phyloP scores from a whole-genome alignment of 352 stramenopile genomes.

The Phytophthora tubulina region DNA sequence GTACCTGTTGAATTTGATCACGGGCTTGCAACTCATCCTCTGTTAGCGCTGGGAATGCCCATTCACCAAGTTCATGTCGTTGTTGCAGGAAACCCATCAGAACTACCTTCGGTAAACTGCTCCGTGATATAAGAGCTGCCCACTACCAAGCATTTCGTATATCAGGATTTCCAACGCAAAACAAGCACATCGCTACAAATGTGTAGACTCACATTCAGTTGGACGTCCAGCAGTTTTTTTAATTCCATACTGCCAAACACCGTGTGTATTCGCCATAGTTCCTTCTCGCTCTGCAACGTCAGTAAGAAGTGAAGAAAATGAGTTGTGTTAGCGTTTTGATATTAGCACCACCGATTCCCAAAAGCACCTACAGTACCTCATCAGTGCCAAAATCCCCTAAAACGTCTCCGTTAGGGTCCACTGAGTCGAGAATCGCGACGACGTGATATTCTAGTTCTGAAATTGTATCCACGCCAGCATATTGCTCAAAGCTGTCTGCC shows the following conservation, averaged over 20 bases:
- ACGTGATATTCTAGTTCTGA: constrained; percentile 63
- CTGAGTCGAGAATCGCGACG: constrained; percentile 44
- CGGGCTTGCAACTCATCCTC: constrained; percentile 49
- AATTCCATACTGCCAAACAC: constrained; percentile 63
- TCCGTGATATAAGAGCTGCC: constrained; percentile 57
- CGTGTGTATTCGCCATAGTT: constrained; percentile 46
- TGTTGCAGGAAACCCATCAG: constrained; percentile 49
- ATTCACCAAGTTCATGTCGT: constrained; percentile 67
- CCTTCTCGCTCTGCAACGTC: constrained; percentile 28
- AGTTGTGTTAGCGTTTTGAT: neutral
- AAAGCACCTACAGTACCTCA: constrained; percentile 38
- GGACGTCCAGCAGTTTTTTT: constrained; percentile 52
- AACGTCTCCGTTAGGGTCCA: constrained; percentile 36
- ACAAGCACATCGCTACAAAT: neutral
- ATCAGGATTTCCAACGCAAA: neutral
- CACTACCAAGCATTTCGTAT: constrained; percentile 39
- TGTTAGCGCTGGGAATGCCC: constrained; percentile 58
- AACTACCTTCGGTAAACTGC: constrained; percentile 39
- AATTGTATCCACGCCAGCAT: constrained; percentile 51
- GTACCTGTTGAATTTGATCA: constrained; percentile 48
- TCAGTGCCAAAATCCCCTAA: constrained; percentile 39
- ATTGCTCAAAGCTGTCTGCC: constrained; percentile 43
- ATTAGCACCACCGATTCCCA: neutral
- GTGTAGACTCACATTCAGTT: constrained; percentile 55
- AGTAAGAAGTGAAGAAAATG: neutral